phyloP scores from a whole-genome alignment of 2,329 filamentous ascomycete species.

The Fusarium buxicola region DNA sequence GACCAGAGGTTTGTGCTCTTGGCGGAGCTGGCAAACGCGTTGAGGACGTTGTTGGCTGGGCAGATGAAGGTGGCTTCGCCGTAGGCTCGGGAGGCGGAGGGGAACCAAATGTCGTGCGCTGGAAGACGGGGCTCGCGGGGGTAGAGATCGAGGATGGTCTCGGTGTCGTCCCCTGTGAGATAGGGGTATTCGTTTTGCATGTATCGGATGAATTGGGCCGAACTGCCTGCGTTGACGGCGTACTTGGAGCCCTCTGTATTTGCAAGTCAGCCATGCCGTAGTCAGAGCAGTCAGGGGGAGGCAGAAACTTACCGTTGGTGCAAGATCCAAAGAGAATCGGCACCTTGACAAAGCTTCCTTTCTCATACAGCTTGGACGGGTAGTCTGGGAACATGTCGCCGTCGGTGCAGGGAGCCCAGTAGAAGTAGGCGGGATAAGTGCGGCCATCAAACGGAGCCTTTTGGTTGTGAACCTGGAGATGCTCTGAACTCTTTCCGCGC shows the following conservation, averaged over 20 bases:
- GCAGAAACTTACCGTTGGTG: slow-evolving; percentile 54
- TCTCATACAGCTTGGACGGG: slow-evolving; percentile 55
- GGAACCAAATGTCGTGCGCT: slow-evolving; percentile 58
- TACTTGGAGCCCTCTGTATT: slow-evolving; percentile 60
- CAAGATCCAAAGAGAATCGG: slow-evolving; percentile 59
- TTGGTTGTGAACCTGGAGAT: slow-evolving; percentile 56
- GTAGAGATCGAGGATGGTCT: slow-evolving; percentile 54
- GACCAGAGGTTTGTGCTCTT: slow-evolving; percentile 52
- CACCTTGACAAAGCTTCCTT: slow-evolving; percentile 56
- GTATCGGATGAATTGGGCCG: slow-evolving; percentile 53
- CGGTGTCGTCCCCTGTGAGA: slow-evolving; percentile 52
- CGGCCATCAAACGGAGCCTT: slow-evolving; percentile 55
- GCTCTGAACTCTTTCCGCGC: slow-evolving; percentile 48
- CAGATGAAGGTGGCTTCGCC: slow-evolving; percentile 61
- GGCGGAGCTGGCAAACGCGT: slow-evolving; percentile 44
- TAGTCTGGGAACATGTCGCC: slow-evolving; percentile 58
- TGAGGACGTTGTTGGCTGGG: slow-evolving; percentile 55
- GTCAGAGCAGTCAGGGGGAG: neutral
- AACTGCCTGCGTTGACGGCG: slow-evolving; percentile 52
- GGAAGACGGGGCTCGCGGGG: slow-evolving; percentile 52
- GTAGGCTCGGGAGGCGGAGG: slow-evolving; percentile 56
- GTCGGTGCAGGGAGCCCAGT: slow-evolving; percentile 64
- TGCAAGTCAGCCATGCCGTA: slow-evolving; percentile 18
- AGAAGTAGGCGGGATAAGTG: slow-evolving; percentile 55
- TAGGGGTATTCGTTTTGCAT: slow-evolving; percentile 61